Evolutionary conservation across 768 basidiomycete genomes (phyloP), one percentile per base, ranked within the genome.

Genomic region (Termitomyces sp.): DNA sequence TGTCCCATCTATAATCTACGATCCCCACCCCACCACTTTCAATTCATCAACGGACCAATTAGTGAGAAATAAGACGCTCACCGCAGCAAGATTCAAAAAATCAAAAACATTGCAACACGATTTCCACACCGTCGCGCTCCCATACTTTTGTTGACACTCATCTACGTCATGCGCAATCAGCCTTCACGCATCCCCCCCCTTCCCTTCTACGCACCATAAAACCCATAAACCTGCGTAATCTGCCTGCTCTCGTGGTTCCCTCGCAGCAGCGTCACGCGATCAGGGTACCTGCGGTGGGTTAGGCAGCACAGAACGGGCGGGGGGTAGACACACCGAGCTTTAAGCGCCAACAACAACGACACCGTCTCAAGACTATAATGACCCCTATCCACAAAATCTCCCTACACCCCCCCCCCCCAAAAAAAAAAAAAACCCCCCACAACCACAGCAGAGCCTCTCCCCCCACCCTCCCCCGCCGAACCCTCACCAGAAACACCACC

Each of bases 191-290:
- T 32, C 7, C 3, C 17, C 25, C 11, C 55, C 54, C 55, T 53
- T 42, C 38, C 41, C 53, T 27, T 10, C 52, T 16, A 69, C 85
- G 60, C 56, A 95, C 95, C 95, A 68, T 97, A 98, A 71, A 97
- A 98, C n/a, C 95, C 96, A 58, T 98, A 98, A 2, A 95, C 96
- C 66, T 98, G 96, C 4, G 96, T 98, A 64, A 98, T 98, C 71
- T 98, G 96, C 60, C 96, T 77, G 65, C 92, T 95, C 71, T 98
- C 96, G 69, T 98, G 96, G 72, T 98, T 98, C 38, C 96, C 95
- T 32, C 96, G 82, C 14, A 98, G 79, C 2, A 98, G 76, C 2
- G 92, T 95, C 55, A 98, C 90, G 65, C 85, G 85, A 72, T 97
- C 92, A 16, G 96, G 95, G 71, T 95, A 96, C 68, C 93, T 94